Base-by-base conservation (phyloP, 805 yeast species). In the Metschnikowia kunwiensis region DNA sequence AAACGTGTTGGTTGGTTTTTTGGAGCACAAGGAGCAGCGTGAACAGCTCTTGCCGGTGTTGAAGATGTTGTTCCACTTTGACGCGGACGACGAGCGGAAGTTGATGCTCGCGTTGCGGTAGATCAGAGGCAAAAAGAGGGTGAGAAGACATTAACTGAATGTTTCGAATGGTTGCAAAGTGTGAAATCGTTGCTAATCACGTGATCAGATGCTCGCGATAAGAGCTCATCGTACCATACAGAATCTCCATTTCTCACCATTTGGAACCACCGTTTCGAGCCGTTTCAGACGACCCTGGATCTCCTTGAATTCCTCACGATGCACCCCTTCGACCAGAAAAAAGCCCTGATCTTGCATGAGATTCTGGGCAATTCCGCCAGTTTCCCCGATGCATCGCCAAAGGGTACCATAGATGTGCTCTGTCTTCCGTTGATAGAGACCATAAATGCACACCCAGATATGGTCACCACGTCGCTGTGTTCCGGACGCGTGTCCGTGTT, bases 1-100 rank as follows among this genome's bases (percentile, higher is more conserved):
- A 57, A 93, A 93, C 55, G 96, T 91, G 2, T 60, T 91, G n/a
- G 64, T 91, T 2, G 97, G 97, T 2, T 93, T 84, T 56, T 61
- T 93, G 36, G 96, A 89, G 53, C 96, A 86, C 55, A 84, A 75
- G 53, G 98, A 91, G n/a, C 97, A 89, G 60, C 72, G 97, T 41
- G 78, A 72, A 19, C 86, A 81, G 57, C 70, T 91, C 27, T 64
- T 93, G 21, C 97, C 97, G 0, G 97, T 93, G 5, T 67, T 91
- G 16, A 75, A 89, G 32, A 79, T 86, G 46, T 60, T 91, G 34
- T 71, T 91, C 42, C 77, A 79, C 36, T 63, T 91, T 54, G 77
- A 72, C 32, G 77, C 74, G 34, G 75, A 70, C 5, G 98, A 91
- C 46, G 93, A 85, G 56, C 74, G 74, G 47, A 75, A 87, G 51